Percentiles rank a stretch among this genome's conserved stretches.
Conservation (phyloP, 805 yeast species). For the Candida ulmi region DNA sequence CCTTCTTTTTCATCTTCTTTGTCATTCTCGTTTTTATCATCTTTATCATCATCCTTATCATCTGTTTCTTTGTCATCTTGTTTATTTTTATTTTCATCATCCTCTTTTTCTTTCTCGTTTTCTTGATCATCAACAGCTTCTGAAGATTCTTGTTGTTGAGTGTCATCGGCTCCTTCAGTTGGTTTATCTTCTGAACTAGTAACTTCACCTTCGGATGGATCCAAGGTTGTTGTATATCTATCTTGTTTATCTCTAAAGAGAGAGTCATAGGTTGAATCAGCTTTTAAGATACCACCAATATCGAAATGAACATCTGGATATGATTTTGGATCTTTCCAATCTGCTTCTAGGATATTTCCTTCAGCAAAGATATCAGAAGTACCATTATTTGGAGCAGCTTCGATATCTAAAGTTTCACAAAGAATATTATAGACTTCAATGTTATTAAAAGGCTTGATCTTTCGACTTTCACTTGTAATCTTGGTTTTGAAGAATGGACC, state of each 20-base stretch:
- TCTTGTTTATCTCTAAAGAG: slow-evolving; percentile 22
- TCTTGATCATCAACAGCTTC: too few species aligned
- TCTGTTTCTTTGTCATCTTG: slow-evolving; percentile 15
- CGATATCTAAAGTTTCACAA: slow-evolving; percentile 53
- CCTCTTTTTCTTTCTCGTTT: slow-evolving; percentile 5
- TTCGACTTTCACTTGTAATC: slow-evolving; percentile 10
- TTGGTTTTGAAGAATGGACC: slow-evolving; percentile 68
- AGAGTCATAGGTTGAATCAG: slow-evolving; percentile 47
- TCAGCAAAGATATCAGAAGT: slow-evolving; percentile 24
- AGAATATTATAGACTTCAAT: slow-evolving; percentile 68
- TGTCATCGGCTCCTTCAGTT: slow-evolving; percentile 1
- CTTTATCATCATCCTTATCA: slow-evolving; percentile 13
- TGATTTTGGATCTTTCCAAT: slow-evolving; percentile 40
- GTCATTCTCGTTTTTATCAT: slow-evolving; percentile 12
- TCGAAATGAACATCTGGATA: slow-evolving; percentile 49
- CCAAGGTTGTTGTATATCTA: slow-evolving; percentile 12
- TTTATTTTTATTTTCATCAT: slow-evolving; percentile 11
- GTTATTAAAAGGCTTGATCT: slow-evolving; percentile 61
- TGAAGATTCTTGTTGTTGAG: too few species aligned
- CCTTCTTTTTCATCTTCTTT: slow-evolving; percentile 9
- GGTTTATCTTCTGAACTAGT: background rate
- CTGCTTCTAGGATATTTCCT: slow-evolving; percentile 27
- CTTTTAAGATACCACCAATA: slow-evolving; percentile 34
- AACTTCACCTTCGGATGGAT: slow-evolving; percentile 1
- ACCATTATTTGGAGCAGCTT: slow-evolving; percentile 60